Evolutionary conservation across 257 asterid species (phyloP), one percentile per base, ranked within the genome.

Genomic region (Knoxia roxburghii): DNA sequence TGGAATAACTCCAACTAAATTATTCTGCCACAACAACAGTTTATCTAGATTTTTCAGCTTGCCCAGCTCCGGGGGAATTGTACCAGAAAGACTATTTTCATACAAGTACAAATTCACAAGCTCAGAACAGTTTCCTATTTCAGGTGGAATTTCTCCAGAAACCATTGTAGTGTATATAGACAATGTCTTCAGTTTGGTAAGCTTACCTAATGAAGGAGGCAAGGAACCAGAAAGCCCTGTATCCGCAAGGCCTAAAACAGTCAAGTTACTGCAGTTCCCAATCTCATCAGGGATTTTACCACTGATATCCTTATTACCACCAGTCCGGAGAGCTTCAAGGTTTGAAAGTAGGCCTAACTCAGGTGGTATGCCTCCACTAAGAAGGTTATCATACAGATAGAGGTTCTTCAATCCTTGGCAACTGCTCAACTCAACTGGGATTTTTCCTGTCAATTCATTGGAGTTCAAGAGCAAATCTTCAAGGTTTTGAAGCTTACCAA

Each of bases 21-120:
- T 75, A 30, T 81, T 81, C 51, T 81, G 81, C 86, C 86, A 81
- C 35, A 81, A 65, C 50, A 81, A 55, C 68, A 81, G 71, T 37
- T 75, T 71, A 18, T 79, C 80, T 5, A 81, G 76, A 43, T 75
- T 81, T 27, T 26, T 39, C 3, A 81, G 78, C 33, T 58, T 78
- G 2, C 86, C 83, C 15, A 81, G 57, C 76, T 81, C 86, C 4
- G 75, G 54, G 27, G 86, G 86, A 60, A 81, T 69, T 68, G 81
- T 53, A 67, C 83, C 86, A 61, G 86, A 78, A 23, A 81, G 83
- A 53, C 75, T 76, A 68, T 81, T 81, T 39, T 78, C 81, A 71
- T 81, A 81, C 65, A 81, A 57, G 68, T 75, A 81, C 73, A 81
- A 70, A 26, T 78, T 75, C 24, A 78, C 86, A 72, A 81, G 86